Evolutionary conservation across 345 rosid species (phyloP), one percentile per base, ranked within the genome.

Genomic region (Brassica nigra): DNA sequence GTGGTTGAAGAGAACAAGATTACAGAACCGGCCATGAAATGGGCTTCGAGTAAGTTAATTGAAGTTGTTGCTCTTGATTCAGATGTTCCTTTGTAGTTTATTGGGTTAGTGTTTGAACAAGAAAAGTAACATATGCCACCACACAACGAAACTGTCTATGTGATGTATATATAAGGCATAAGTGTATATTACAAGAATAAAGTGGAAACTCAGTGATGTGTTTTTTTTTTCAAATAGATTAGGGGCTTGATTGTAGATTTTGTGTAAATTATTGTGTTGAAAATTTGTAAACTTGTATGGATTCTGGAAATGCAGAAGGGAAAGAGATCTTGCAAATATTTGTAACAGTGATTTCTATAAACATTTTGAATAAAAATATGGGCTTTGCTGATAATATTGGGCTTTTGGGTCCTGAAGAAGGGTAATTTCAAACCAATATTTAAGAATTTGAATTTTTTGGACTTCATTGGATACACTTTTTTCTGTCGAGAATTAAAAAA

Each of bases 1-100:
- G 83, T 74, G 71, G 89, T 92, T 5, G 98, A 91, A 70, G 90
- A 86, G 69, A 80, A 61, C 72, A 90, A 89, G 88, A 66, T 89
- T 73, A 86, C 93, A 0, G 86, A 86, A 36, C 86, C 8, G 63
- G 85, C 86, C 4, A 83, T 79, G 74, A 80, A 23, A 27, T 74
- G 81, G 87, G 89, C 87, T 1, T 67, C 78, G 1, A 68, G 67
- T 39, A 91, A 84, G 76, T 76, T 76, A 44, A 84, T 91, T 10
- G 87, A 88, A 78, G 78, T 87, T 73, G 81, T 76, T 73, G 58
- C 73, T 75, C 37, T 14, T 23, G 6, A 12, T 2, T 70, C 76
- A 36, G 66, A 59, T 63, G 20, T 6, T 27, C 20, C 34, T 70
- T 83, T 64, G 79, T 79, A 12, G 42, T 15, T 61, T 64, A 52